Base-by-base conservation (phyloP, 768 basidiomycete genomes). In the Lactifluus rugatus region DNA sequence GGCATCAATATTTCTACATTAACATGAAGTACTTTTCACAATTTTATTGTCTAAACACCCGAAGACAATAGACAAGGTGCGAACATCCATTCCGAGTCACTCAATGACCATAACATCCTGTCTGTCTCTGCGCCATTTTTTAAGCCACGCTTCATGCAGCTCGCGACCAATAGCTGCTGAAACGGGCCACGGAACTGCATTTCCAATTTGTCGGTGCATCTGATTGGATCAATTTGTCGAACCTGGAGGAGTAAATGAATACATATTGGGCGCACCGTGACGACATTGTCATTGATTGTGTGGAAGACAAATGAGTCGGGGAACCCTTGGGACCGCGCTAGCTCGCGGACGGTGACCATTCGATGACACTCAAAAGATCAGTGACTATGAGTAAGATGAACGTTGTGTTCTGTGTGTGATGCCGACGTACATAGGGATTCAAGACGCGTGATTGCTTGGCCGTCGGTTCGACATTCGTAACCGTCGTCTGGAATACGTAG, bases 151-250 rank as follows among this genome's bases (percentile, higher is more conserved):
- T 5, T 74, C 70, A 9, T 78, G 71, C 37, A 90, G 73, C 65
- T 86, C 79, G 19, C 80, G 75, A 19, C 85, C 88, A 7, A 91
- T 70, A 0, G 88, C 89, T 21, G 70, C 68, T 16, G 76, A 77
- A 5, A 91, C 72, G 2, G 75, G 84, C 73, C 83, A 78, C 1
- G 89, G 83, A 2, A 90, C 85, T 0, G 88, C 86, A 65, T 90
- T 90, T 14, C 88, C 88, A 60, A 91, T 88, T 57, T 88, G 86
- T 28, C 86, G 75, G 64, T 88, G 86, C 75, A 89, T 85, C 86
- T 90, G 26, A 31, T 39, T 9, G 11, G 32, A 26, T 19, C 10
- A 16, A 19, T 2, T 6, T 11, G 32, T 41, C 21, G 21, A 4
- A 14, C 25, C 10, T 4, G 17, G 21, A 32, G 9, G 7, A 36